Conservation (phyloP, 2,329 filamentous ascomycete species). For the Hyphodiscus sp. region DNA sequence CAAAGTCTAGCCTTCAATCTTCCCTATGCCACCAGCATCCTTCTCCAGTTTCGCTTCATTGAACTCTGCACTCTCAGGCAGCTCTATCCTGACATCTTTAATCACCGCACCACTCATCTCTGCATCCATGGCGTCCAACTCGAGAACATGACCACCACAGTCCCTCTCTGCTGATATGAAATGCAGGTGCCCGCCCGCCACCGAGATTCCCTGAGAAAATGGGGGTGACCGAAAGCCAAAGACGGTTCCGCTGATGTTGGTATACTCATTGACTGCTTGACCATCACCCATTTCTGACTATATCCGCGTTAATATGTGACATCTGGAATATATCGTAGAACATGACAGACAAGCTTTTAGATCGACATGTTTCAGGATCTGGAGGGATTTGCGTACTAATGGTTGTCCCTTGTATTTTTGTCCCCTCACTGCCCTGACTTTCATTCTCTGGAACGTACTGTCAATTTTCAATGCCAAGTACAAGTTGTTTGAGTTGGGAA, state of each 20-base stretch:
- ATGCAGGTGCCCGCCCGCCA: slow-evolving; percentile 16
- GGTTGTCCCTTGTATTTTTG: slow-evolving; percentile 28
- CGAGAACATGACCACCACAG: slow-evolving; percentile 36
- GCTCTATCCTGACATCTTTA: background rate
- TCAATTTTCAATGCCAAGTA: slow-evolving; percentile 27
- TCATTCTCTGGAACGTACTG: slow-evolving; percentile 23
- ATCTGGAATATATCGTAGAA: too few species aligned
- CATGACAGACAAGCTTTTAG: too few species aligned
- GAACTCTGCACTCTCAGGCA: background rate
- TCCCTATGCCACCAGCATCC: background rate
- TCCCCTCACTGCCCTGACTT: slow-evolving; percentile 26
- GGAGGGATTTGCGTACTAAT: slow-evolving; percentile 5
- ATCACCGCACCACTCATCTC: background rate
- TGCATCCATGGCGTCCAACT: slow-evolving; percentile 23
- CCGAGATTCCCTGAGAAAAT: slow-evolving; percentile 12
- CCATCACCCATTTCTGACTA: slow-evolving; percentile 32
- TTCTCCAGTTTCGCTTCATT: background rate
- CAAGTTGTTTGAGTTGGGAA: slow-evolving; percentile 19
- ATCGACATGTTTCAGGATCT: too few species aligned
- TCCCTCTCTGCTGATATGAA: slow-evolving; percentile 18
- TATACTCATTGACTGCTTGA: slow-evolving; percentile 34
- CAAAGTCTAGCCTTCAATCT: background rate
- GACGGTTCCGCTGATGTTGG: slow-evolving; percentile 33
- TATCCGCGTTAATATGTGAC: too few species aligned
- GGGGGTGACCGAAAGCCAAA: slow-evolving; percentile 33